Base-by-base conservation (phyloP, 768 basidiomycete species). In the Strobilomyces confusus region DNA sequence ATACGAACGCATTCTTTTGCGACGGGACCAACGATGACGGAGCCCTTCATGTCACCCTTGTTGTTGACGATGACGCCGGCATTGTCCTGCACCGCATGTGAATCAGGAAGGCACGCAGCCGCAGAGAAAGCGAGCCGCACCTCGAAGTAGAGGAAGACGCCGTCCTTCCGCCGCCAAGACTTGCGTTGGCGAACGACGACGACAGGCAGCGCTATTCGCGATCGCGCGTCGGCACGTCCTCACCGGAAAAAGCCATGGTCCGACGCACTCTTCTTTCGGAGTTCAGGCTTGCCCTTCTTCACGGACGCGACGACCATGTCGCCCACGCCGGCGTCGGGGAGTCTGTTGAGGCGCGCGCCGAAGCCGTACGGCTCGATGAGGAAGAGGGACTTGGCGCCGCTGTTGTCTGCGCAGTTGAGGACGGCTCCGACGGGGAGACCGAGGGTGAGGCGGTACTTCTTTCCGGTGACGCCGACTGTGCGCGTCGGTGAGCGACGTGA, bases 41-140 rank as follows among this genome's bases (percentile, higher is more conserved):
- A 95, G 46, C 95, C 95, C 81, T 99, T 99, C 97, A 99, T 99
- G 79, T 99, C 97, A 66, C 95, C 95, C 82, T 98, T 98, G 68
- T 91, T 88, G 79, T 97, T 98, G 65, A 98, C 93, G 58, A 95
- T 95, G 51, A 95, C 94, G 72, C 94, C 93, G 40, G 93, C 94
- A 69, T 95, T 95, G 75, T 95, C 93, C 87, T 87, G 37, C 17
- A 43, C 11, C 15, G 7, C 11, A 9, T 11, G 5, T 9, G 15
- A 44, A n/a, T 53, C 6, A 37, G 30, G 4, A 36, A n/a, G 14
- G 12, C 23, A 26, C 5, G 11, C 9, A 13, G 0, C 36, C 5
- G 3, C 8, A 4, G 12, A 14, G 17, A 20, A n/a, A 19, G 19
- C 12, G 26, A 22, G 14, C 4, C 11, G 12, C 4, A 86, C 87